Evolutionary conservation across 2,329 filamentous ascomycete genomes (phyloP).

Genomic region (Exophiala aquamarina): DNA sequence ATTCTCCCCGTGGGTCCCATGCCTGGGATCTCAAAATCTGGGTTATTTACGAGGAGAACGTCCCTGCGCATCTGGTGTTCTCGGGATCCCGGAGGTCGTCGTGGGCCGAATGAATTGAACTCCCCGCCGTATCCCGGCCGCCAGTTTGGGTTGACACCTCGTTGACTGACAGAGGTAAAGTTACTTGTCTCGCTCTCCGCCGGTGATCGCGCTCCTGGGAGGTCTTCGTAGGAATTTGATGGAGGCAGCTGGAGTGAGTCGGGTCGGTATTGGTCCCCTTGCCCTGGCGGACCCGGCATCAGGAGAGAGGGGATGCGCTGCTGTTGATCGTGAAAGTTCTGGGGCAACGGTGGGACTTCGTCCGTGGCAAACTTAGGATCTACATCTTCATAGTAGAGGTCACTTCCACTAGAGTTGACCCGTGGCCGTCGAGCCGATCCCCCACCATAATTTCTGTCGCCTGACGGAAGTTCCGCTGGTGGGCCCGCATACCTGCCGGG

Average conservation of each 20-base stretch:
- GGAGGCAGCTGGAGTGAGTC: constrained; percentile 18
- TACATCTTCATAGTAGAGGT: constrained; percentile 84
- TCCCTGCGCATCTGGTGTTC: constrained; percentile 64
- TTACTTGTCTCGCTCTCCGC: constrained; percentile 76
- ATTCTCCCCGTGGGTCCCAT: constrained; percentile 19
- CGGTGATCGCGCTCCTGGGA: constrained; percentile 67
- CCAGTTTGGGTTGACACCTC: constrained; percentile 87
- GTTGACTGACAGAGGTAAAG: constrained; percentile 88
- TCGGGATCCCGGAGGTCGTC: constrained; percentile 44
- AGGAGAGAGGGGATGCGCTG: constrained; percentile 36
- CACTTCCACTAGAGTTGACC: constrained; percentile 34
- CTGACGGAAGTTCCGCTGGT: constrained; percentile 48
- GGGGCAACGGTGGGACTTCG: constrained; percentile 25
- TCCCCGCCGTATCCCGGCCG: constrained; percentile 52
- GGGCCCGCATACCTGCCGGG: constrained; percentile 15
- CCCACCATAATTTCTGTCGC: constrained; percentile 42
- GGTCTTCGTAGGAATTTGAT: constrained; percentile 58
- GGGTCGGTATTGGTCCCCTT: constrained; percentile 9
- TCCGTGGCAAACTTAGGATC: constrained; percentile 77
- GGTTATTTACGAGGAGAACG: constrained; percentile 74
- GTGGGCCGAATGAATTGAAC: constrained; percentile 40
- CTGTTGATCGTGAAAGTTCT: constrained; percentile 29
- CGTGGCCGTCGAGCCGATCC: constrained; percentile 29
- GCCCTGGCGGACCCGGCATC: constrained; percentile 40
- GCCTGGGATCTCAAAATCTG: constrained; percentile 75